Base-by-base conservation (phyloP, 2,329 filamentous ascomycete genomes). In the Botrytis fabae region DNA sequence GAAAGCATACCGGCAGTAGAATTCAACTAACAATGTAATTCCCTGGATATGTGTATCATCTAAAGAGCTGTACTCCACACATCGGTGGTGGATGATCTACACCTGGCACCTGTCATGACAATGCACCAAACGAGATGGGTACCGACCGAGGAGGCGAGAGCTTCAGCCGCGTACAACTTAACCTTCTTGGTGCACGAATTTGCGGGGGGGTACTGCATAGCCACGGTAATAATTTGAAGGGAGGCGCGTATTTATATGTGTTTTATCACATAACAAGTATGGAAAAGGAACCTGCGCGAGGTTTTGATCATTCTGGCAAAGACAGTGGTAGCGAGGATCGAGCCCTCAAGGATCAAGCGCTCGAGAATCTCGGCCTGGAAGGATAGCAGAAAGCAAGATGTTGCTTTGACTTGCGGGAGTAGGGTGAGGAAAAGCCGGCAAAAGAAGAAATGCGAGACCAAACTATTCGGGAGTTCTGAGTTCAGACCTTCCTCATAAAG, bases 181-280 rank as follows among this genome's bases (percentile, higher is more conserved):
- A 8, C 25, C 46, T 40, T n/a, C 25, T 28, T 14, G 64, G 46
- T 68, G 28, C 64, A 54, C 20, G 9, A 35, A 65, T 10, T 12
- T 66, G 46, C 46, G 64, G 64, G 64, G 28, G 64, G 46, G 64
- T 14, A 20, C 64, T 38, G 46, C 64, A 66, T 66, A 66, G 64
- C 64, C 46, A 66, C 64, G 18, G 46, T 22, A 20, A 28, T 35
- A 54, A 40, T 12, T n/a, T 57, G 48, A 57, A 40, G 2, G 32
- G 35, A 32, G 25, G 64, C 64, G 48, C 64, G 25, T 68, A 68
- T 22, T 44, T 54, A 12, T 22, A 35, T 22, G 28, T 2, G 28
- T 4, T 14, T 32, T 38, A 18, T 10, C 46, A 62, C 35, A 62
- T n/a, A 40, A 28, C 40, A 40, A 40, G 22, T n/a, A 62, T 2